Percentiles rank a stretch among this genome's conserved stretches.
Conservation (phyloP, 768 basidiomycete species). For the Lyophyllum decastes region DNA sequence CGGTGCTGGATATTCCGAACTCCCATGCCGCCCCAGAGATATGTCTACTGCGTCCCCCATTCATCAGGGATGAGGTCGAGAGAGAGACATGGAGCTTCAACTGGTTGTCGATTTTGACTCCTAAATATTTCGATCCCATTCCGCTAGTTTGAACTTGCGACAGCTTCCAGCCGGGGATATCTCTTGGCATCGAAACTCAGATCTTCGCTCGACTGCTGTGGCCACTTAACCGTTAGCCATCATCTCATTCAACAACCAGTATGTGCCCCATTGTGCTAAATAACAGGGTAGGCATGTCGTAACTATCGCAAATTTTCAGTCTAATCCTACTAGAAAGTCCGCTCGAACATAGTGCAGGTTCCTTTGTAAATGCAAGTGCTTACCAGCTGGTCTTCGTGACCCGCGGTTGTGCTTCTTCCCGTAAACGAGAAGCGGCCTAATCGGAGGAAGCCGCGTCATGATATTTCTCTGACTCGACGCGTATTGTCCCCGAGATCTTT, state of each 20-base stretch:
- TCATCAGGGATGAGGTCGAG: not conserved
- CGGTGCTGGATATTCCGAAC: not conserved
- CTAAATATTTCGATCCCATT: not conserved
- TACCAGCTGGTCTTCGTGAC: not conserved
- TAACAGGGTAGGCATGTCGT: not conserved
- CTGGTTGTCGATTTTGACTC: not conserved
- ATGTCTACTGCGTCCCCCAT: not conserved
- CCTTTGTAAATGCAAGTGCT: not conserved
- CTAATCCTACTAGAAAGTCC: not conserved
- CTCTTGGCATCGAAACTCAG: not conserved
- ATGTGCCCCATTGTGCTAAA: conserved; percentile 1
- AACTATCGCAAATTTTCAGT: not conserved
- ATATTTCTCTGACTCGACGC: not conserved
- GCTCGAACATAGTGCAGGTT: not conserved
- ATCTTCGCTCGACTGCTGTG: not conserved
- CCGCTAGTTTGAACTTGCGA: not conserved
- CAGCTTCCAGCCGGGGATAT: not conserved
- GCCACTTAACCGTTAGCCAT: not conserved
- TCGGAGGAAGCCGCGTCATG: not conserved
- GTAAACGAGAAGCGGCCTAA: not conserved
- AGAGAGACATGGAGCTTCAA: not conserved
- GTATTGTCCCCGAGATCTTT: conserved; percentile 5
- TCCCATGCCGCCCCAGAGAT: not conserved
- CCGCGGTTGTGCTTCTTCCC: not conserved
- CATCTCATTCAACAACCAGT: not conserved